Conservation (phyloP, 805 yeast species). For the Suhomyces tanzawaensis region DNA sequence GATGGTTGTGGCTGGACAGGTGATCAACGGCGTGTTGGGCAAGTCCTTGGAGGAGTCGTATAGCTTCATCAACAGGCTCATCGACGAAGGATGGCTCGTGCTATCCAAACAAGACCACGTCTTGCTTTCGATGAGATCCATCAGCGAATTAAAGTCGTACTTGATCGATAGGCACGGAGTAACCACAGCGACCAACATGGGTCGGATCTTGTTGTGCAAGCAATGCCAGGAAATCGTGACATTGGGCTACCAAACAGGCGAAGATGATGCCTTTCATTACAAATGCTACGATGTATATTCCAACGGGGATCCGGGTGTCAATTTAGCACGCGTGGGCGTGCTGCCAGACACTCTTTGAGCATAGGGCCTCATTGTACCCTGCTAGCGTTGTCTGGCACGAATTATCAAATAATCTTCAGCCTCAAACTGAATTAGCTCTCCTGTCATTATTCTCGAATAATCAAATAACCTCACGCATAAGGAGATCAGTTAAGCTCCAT, state of each 20-base stretch:
- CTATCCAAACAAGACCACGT: slow-evolving; percentile 29
- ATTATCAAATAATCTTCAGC: too few relatives aligned
- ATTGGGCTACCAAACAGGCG: slow-evolving; percentile 43
- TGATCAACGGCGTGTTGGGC: slow-evolving; percentile 20
- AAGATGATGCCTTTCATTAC: slow-evolving; percentile 39
- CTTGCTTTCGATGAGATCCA: slow-evolving; percentile 37
- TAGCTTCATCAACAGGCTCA: slow-evolving; percentile 36
- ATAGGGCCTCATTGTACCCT: too few relatives aligned
- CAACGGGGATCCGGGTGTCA: not conserved
- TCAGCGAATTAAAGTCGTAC: slow-evolving; percentile 48
- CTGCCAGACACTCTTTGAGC: not conserved
- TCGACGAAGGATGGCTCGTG: slow-evolving; percentile 56
- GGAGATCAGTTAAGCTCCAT: too few relatives aligned
- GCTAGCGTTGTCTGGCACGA: too few relatives aligned
- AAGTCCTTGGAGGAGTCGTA: slow-evolving; percentile 37
- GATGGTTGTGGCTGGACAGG: slow-evolving; percentile 34
- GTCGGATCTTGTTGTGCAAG: slow-evolving; percentile 43
- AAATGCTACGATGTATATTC: slow-evolving; percentile 43
- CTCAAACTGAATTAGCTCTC: too few relatives aligned
- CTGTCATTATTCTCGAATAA: too few relatives aligned
- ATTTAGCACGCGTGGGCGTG: not conserved
- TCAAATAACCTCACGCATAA: too few relatives aligned
- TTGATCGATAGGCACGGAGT: slow-evolving; percentile 44
- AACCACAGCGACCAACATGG: slow-evolving; percentile 19
- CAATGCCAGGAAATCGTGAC: slow-evolving; percentile 57